phyloP scores from a whole-genome alignment of 495 filamentous ascomycete species.

The Aspergillus heteromorphus region DNA sequence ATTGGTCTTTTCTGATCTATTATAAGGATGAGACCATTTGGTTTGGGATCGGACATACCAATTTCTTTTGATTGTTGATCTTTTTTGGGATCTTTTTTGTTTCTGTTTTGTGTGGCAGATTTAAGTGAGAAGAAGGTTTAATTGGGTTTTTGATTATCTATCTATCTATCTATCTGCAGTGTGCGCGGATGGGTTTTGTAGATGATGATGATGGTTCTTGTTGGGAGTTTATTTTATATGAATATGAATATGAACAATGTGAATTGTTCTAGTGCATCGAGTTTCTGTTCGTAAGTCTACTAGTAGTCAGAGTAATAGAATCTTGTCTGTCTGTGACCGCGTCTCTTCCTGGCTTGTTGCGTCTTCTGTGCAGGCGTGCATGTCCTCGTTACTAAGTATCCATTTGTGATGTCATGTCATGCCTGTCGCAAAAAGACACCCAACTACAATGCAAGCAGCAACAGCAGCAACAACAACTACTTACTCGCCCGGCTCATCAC shows the following conservation, averaged over 20 bases:
- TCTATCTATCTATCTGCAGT: neutral
- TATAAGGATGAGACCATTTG: constrained; percentile 44
- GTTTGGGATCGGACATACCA: constrained; percentile 47
- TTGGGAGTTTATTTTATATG: neutral
- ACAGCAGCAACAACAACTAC: neutral
- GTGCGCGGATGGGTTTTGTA: neutral
- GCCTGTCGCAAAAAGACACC: neutral
- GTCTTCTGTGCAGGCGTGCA: too few relatives aligned
- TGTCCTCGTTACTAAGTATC: too few relatives aligned
- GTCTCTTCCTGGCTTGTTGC: too few relatives aligned
- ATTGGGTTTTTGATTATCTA: neutral
- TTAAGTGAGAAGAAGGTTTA: neutral
- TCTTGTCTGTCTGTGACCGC: too few relatives aligned
- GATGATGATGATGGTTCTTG: neutral
- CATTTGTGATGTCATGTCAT: too few relatives aligned
- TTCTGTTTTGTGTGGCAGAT: neutral
- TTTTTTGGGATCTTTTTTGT: constrained; percentile 10
- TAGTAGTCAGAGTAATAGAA: too few relatives aligned
- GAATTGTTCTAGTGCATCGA: neutral
- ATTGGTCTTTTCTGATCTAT: constrained; percentile 42
- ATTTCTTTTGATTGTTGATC: constrained; percentile 11
- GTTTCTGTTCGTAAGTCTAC: neutral
- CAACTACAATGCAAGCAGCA: neutral
- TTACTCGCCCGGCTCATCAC: constrained; percentile 65
- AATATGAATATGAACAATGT: neutral